Conservation (phyloP, 148 eudicot species). For the Selenicereus undatus region DNA sequence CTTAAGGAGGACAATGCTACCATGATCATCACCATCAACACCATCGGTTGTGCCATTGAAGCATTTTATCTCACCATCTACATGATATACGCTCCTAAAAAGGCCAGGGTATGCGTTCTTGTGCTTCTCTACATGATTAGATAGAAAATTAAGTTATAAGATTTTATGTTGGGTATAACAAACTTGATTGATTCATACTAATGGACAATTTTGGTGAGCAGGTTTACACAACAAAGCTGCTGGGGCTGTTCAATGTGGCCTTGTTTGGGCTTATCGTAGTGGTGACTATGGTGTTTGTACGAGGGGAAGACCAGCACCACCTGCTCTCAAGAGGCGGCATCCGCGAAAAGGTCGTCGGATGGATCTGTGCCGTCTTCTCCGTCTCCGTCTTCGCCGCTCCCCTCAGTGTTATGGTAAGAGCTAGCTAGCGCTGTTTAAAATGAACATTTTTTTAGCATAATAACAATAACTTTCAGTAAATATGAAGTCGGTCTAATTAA, state of each 20-base stretch:
- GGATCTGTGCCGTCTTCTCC: constrained; percentile 77
- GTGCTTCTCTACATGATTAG: too few relatives aligned
- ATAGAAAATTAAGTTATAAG: background rate
- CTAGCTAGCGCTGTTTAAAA: background rate
- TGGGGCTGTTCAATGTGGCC: constrained; percentile 44
- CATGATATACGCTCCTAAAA: constrained; percentile 64
- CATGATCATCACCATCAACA: constrained; percentile 64
- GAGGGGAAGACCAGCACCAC: constrained; percentile 28
- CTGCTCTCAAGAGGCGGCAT: constrained; percentile 26
- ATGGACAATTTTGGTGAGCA: background rate
- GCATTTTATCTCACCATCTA: constrained; percentile 43
- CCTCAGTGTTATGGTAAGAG: constrained; percentile 64
- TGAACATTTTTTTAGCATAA: too few relatives aligned
- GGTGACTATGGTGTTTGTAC: constrained; percentile 26
- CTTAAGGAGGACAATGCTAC: constrained; percentile 42
- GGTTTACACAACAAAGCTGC: constrained; percentile 45
- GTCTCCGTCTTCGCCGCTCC: constrained; percentile 77
- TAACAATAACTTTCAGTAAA: too few relatives aligned
- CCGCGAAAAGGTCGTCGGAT: constrained; percentile 56
- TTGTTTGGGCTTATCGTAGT: constrained; percentile 39
- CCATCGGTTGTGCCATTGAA: constrained; percentile 52
- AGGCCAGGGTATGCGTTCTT: constrained; percentile 44
- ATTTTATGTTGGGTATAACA: background rate
- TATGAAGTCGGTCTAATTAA: too few relatives aligned
- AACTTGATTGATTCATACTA: background rate